These are phyloP conservation scores for Puccinia polysora DNA, from an alignment of 1,284 basidiomycete species.

Conservation along the genomic window DNA sequence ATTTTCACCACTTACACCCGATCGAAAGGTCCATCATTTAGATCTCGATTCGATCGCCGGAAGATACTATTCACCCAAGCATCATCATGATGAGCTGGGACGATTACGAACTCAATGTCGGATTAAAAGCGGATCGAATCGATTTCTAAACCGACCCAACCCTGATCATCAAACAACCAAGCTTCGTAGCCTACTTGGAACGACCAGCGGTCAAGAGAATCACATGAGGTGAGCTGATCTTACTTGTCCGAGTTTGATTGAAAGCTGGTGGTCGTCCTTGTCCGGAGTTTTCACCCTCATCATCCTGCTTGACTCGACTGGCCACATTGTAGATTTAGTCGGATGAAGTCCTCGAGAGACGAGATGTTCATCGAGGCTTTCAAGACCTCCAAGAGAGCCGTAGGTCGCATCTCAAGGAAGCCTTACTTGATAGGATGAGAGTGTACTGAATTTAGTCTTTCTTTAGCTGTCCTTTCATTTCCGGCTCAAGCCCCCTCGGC, in stretches of 20 bases:
- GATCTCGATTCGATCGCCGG: slow-evolving; percentile 33
- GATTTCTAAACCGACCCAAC: neutral
- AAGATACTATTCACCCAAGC: slow-evolving; percentile 33
- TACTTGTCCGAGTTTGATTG: neutral
- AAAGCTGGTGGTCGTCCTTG: neutral
- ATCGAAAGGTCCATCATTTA: slow-evolving; percentile 13
- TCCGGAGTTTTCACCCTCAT: neutral
- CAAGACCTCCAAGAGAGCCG: neutral
- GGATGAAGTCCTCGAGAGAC: neutral
- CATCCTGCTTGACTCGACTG: neutral
- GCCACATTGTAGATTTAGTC: neutral
- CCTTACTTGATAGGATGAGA: neutral
- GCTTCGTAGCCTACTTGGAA: slow-evolving; percentile 22
- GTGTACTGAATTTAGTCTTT: neutral
- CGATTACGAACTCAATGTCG: slow-evolving; percentile 5
- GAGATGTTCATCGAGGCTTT: neutral
- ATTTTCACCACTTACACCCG: slow-evolving; percentile 16
- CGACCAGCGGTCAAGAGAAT: slow-evolving; percentile 23
- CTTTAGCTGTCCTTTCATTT: neutral
- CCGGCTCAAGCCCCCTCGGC: too few species aligned
- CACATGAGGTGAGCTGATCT: slow-evolving; percentile 23
- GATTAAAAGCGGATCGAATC: too few species aligned
- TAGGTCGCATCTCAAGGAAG: neutral
- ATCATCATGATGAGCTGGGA: neutral
- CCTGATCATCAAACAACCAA: neutral